phyloP scores from a whole-genome alignment of 2,329 filamentous ascomycete genomes.

The Capronia epimyces region DNA sequence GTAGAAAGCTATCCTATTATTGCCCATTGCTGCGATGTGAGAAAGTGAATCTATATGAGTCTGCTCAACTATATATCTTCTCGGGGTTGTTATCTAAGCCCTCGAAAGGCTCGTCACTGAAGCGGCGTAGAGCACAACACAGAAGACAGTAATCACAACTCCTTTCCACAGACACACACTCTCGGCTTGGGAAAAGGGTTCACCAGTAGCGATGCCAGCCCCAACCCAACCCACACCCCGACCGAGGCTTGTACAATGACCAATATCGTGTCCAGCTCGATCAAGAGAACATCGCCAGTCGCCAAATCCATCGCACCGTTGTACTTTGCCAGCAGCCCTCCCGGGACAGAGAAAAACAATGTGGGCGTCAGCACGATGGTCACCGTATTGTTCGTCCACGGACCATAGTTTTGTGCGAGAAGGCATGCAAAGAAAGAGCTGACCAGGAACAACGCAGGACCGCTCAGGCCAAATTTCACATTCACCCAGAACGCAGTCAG shows the following conservation, averaged over 20 bases:
- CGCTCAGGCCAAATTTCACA: background rate
- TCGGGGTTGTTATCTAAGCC: background rate
- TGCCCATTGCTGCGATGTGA: too few relatives aligned
- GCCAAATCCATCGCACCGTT: background rate
- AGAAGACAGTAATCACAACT: background rate
- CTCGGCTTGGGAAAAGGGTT: background rate
- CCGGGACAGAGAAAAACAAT: conserved; percentile 67
- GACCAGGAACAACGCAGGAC: conserved; percentile 49
- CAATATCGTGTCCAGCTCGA: background rate
- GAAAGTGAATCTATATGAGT: background rate
- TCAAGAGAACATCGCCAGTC: background rate
- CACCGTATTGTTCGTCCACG: conserved; percentile 66
- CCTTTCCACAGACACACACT: background rate
- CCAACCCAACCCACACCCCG: conserved; percentile 32
- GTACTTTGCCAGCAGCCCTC: conserved; percentile 42
- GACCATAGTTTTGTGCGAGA: conserved; percentile 70
- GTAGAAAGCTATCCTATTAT: too few relatives aligned
- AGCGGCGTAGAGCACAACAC: background rate
- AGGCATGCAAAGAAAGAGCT: conserved; percentile 71
- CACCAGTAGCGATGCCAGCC: conserved; percentile 36
- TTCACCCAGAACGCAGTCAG: background rate
- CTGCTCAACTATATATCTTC: background rate
- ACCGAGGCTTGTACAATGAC: background rate
- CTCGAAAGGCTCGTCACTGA: background rate
- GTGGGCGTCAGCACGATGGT: conserved; percentile 80